Percentiles rank a stretch among this genome's conserved stretches.
phyloP scores from a whole-genome alignment of 208 protist genomes.

The Leishmania lainsoni region DNA sequence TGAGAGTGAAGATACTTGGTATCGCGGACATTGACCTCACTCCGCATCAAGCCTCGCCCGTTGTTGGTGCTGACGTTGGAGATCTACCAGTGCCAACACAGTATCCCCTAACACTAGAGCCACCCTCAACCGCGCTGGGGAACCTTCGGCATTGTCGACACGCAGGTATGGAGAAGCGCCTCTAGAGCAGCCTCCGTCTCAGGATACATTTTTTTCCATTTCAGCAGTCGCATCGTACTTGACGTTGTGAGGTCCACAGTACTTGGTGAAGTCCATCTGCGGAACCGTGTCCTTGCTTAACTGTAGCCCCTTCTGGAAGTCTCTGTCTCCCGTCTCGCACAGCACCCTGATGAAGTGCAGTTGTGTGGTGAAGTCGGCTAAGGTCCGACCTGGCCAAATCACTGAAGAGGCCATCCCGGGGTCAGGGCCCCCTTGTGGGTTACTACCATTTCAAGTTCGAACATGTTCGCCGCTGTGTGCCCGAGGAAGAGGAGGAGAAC shows the following conservation, averaged over 20 bases:
- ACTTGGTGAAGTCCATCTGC: constrained; percentile 44
- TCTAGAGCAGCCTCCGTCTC: constrained; percentile 56
- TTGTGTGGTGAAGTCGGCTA: constrained; percentile 41
- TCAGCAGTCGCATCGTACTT: constrained; percentile 47
- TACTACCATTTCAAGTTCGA: constrained; percentile 48
- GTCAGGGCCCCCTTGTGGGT: constrained; percentile 56
- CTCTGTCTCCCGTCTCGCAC: constrained; percentile 60
- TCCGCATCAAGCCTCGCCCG: neutral
- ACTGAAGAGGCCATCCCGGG: constrained; percentile 46
- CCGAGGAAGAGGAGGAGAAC: neutral
- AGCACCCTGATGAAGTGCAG: constrained; percentile 50
- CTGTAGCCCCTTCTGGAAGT: constrained; percentile 71
- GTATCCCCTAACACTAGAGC: neutral
- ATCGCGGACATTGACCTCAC: neutral
- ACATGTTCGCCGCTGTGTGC: constrained; percentile 40
- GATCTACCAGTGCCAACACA: constrained; percentile 1
- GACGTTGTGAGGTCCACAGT: constrained; percentile 45
- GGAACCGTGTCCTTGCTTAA: constrained; percentile 28
- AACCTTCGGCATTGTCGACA: neutral
- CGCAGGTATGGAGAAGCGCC: constrained; percentile 42
- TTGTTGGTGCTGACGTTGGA: neutral
- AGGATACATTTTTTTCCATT: constrained; percentile 68
- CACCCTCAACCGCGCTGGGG: neutral
- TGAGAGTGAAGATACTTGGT: neutral
- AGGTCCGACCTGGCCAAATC: constrained; percentile 62